phyloP scores from a whole-genome alignment of 441 rosid species.

The Pelargonium myrrhifolium region DNA sequence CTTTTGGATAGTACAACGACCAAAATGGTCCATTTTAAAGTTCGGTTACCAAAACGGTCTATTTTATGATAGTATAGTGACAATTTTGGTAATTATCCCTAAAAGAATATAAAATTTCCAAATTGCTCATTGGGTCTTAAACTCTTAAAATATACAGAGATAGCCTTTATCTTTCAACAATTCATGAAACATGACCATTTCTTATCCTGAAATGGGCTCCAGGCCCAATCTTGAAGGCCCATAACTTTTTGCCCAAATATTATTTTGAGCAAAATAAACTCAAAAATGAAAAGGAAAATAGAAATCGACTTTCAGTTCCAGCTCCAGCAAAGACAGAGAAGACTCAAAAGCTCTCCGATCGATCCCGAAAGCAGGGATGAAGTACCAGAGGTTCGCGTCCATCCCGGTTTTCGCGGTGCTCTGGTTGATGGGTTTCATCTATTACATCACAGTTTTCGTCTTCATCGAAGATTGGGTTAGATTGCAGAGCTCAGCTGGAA shows the following conservation, averaged over 20 bases:
- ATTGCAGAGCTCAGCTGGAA: slow-evolving; percentile 55
- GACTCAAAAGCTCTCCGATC: not conserved
- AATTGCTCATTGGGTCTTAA: too few relatives aligned
- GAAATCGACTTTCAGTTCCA: not conserved
- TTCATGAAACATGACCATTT: too few relatives aligned
- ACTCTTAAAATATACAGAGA: too few relatives aligned
- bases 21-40: too few relatives aligned
- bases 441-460: slow-evolving; percentile 53
- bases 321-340: not conserved
- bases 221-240: not conserved
- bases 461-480: slow-evolving; percentile 61
- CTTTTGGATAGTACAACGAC: too few relatives aligned
- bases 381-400: slow-evolving; percentile 46
- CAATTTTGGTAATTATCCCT: too few relatives aligned
- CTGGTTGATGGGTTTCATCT: slow-evolving; percentile 47
- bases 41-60: too few relatives aligned
- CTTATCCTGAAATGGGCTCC: too few relatives aligned
- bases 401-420: slow-evolving; percentile 49
- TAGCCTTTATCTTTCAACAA: too few relatives aligned
- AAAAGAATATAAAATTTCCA: too few relatives aligned
- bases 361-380: slow-evolving; percentile 31
- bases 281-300: not conserved
- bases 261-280: not conserved
- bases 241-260: not conserved
- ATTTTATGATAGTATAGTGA: too few relatives aligned